Base-by-base conservation (phyloP, 2,329 filamentous ascomycete genomes). In the Phaeoacremonium minimum region DNA sequence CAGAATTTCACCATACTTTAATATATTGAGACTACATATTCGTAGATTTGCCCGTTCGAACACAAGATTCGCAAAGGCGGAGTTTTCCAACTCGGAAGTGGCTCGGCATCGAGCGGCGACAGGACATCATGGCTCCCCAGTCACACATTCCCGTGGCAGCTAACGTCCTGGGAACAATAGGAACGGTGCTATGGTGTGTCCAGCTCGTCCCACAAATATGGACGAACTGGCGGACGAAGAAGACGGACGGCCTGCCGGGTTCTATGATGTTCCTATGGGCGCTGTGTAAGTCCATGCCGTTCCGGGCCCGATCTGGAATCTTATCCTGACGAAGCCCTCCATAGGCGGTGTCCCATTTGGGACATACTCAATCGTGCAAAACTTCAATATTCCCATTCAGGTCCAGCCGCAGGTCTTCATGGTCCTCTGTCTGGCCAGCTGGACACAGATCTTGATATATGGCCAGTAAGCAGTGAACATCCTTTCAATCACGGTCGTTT, bases 201-300 rank as follows among this genome's bases (percentile, higher is more conserved):
- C 64, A 67, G 40, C 54, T 64, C 4, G 34, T 56, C 15, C 51
- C 56, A 6, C 53, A 59, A 43, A 80, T 83, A 60, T 80, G 73
- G 72, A 68, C 74, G 41, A 83, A 80, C 51, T 82, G 74, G 69
- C 63, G 66, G 15, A 67, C 61, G 11, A 81, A 83, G 50, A 70
- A 67, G 41, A 82, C 77, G 0, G 76, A 81, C 28, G 79, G 79
- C 3, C 57, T 83, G 3, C 78, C 78, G 1, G 67, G 65, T 0
- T 47, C 57, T 15, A 83, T 83, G 77, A 72, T 82, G 63, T 73
- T 82, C 43, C 54, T 82, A 2, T 83, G 78, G 77, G 76, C 73
- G n/a, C 50, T 67, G 19, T 77, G 75, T 69, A 52, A 45, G 57
- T 46, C 7, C 15, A 12, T 11, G 12, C 15, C 4, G 4, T 17